Conservation (phyloP, 2,329 filamentous ascomycete species). For the Fusarium avenaceum region DNA sequence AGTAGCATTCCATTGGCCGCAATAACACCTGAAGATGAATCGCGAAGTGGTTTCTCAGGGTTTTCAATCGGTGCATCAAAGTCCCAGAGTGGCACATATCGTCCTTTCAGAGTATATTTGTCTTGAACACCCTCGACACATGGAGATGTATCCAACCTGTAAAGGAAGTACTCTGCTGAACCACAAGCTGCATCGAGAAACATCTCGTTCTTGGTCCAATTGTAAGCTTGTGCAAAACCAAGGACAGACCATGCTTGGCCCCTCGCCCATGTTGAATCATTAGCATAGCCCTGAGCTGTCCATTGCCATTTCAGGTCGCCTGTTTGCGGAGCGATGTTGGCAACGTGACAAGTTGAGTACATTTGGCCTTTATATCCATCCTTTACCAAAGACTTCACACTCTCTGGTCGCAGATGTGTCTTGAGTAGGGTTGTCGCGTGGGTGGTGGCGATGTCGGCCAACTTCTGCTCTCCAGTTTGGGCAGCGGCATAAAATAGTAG, state of each 20-base stretch:
- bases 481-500: conserved; percentile 55
- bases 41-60: conserved; percentile 47
- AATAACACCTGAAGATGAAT: conserved; percentile 57
- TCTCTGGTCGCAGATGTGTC: conserved; percentile 56
- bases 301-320: conserved; percentile 37
- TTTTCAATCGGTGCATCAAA: conserved; percentile 57
- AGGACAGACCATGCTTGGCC: conserved; percentile 65
- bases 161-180: conserved; percentile 63
- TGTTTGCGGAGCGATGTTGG: conserved; percentile 54
- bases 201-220: conserved; percentile 58
- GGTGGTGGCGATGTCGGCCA: neutral
- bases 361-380: conserved; percentile 36
- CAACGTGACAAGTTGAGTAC: conserved; percentile 55
- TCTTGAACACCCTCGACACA: conserved; percentile 26
- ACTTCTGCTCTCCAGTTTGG: too few relatives aligned
- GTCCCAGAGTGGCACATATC: conserved; percentile 52
- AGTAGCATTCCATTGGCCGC: conserved; percentile 59
- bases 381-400: neutral
- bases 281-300: conserved; percentile 62
- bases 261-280: conserved; percentile 62
- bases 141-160: conserved; percentile 51
- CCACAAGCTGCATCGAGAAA: conserved; percentile 61
- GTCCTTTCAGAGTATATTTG: conserved; percentile 1
- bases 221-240: conserved; percentile 63
- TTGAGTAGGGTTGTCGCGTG: conserved; percentile 58